Base-by-base conservation (phyloP, 164 flowering plant genomes). In the Vitis rotundifolia region DNA sequence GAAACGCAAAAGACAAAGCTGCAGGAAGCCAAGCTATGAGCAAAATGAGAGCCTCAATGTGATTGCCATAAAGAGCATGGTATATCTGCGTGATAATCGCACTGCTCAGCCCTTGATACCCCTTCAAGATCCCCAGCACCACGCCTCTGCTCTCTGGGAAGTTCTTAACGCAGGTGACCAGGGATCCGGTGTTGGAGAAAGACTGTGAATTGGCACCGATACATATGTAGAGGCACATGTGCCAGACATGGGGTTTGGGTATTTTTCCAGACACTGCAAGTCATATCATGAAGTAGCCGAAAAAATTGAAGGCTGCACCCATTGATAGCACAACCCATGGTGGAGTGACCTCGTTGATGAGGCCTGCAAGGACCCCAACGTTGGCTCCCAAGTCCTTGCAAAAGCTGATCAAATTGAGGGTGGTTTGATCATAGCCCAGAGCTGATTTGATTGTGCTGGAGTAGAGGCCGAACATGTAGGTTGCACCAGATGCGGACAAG, bases 281-380 rank as follows among this genome's bases (percentile, higher is more conserved):
- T 80, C 83, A 83, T 0, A 83, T 72, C 82, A 83, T 75, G 80
- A 80, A 76, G 72, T 82, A 82, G 51, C 86, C 83, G 47, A 57
- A 68, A 55, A 82, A 77, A 72, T 82, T 82, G 50, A 79, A 55
- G 14, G 28, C 74, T 0, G 81, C 69, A 5, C 85, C 85, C 5
- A 82, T 61, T 15, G 66, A 56, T 26, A 82, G 77, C 15, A 82
- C 85, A 13, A 79, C 67, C 79, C 81, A 79, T 15, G 85, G 76
- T 11, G 85, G 85, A 1, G 81, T 72, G 18, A 82, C 75, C 70
- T 82, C 83, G 64, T 66, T 71, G 51, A 82, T 62, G 5, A 82
- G 78, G 52, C 86, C 83, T 37, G 83, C 66, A 14, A 75, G 63
- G 60, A 80, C 60, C 5, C 81, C 80, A 50, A 74, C 73, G 68